A percentile compares a stretch with the other conserved stretches of the same genome.
These are phyloP conservation scores for Pichia norvegensis DNA, from an alignment of 1,139 yeast species.

Conservation along the genomic window DNA sequence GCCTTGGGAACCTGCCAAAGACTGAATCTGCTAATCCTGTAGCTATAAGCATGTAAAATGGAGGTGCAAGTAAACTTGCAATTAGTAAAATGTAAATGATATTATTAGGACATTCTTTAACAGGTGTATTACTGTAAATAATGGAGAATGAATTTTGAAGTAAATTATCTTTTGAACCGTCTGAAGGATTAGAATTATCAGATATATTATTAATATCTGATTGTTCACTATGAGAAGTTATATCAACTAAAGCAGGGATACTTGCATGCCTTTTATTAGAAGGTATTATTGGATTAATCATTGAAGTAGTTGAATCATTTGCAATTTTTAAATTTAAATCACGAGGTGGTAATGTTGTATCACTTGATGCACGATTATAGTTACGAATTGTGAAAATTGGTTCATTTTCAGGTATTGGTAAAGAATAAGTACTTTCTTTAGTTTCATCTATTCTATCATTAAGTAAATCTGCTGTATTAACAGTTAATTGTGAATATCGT, in stretches of 20 bases:
- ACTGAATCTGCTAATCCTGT: slow-evolving; percentile 22
- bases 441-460: not conserved
- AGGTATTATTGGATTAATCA: not conserved
- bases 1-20: slow-evolving; percentile 19
- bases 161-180: not conserved
- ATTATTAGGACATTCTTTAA: not conserved
- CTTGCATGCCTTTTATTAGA: not conserved
- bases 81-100: slow-evolving; percentile 15
- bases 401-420: slow-evolving; percentile 1
- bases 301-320: slow-evolving; percentile 7
- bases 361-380: not conserved
- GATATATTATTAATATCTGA: not conserved
- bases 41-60: slow-evolving; percentile 23
- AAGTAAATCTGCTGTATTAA: not conserved
- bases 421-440: not conserved
- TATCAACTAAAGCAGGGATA: not conserved
- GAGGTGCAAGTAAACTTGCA: slow-evolving; percentile 22
- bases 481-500: slow-evolving; percentile 1
- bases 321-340: slow-evolving; percentile 3
- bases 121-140: not conserved
- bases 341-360: not conserved
- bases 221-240: not conserved
- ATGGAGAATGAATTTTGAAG: not conserved
- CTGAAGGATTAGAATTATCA: not conserved
- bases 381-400: not conserved